Base-by-base conservation (phyloP, 108 stramenopile species). In the Conticribra guillardii region DNA sequence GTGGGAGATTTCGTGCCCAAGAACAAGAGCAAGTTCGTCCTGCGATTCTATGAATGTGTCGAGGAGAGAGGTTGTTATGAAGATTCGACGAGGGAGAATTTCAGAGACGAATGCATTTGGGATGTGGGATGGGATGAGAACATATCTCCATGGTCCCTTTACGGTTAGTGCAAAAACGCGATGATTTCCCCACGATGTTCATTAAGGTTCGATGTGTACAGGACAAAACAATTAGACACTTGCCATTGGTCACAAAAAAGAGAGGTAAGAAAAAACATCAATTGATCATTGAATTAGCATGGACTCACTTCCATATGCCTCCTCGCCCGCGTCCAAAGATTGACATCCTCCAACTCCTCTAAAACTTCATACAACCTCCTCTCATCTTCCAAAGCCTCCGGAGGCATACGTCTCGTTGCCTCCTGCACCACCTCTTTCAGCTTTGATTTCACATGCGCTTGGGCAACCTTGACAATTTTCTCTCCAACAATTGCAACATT, bases 71-170 rank as follows among this genome's bases (percentile, higher is more conserved):
- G 87, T 89, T 9, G 93, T 95, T 0, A 95, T 84, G 78, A 95
- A 95, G 45, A 95, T 83, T 27, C 85, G 82, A 59, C 85, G 89
- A 19, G 93, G 93, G 15, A 95, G 67, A 31, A 95, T 86, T 79
- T 92, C 93, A 9, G 85, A 74, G 0, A 95, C 93, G 73, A 91
- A 95, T n/a, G 93, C 93, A 73, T 95, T 95, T 4, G 93, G 89
- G 0, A 88, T 49, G 1, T 26, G 11, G 0, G 85, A 79, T 21
- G 89, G 79, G 1, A 89, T 74, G n/a, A 88, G 60, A 0, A 91
- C 60, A 62, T 85, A 88, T 37, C 64, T 56, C 86, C 86, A 89
- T 23, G 54, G 57, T 1, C 56, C 59, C 51, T 54, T 1, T 7
- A 11, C 44, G 15, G 15, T 11, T 11, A 11, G 15, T 44, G 15